phyloP scores from a whole-genome alignment of 768 basidiomycete genomes.

The Fomitopsis pulvina region DNA sequence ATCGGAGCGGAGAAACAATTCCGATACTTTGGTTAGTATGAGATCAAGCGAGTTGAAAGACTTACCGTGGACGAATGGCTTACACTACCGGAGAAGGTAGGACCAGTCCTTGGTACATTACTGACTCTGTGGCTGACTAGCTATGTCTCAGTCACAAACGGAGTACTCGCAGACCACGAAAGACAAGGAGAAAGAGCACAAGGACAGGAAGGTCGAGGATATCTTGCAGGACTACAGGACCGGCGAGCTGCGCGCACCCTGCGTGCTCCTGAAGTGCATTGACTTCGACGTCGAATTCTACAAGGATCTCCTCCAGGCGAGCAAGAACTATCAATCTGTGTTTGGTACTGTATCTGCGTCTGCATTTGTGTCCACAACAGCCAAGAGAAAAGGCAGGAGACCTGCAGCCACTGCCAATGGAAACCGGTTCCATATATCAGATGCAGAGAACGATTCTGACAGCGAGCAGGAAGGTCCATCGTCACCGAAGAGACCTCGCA shows the following conservation, averaged over 20 bases:
- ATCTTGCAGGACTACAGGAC: constrained; percentile 38
- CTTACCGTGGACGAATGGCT: constrained; percentile 43
- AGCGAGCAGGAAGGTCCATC: not conserved
- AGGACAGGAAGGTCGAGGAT: constrained; percentile 25
- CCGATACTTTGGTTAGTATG: constrained; percentile 41
- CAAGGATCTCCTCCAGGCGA: constrained; percentile 12
- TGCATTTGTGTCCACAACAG: not conserved
- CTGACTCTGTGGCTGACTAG: not conserved
- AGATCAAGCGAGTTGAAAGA: constrained; percentile 30
- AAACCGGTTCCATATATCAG: not conserved
- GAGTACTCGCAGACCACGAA: constrained; percentile 31
- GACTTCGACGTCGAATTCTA: constrained; percentile 36
- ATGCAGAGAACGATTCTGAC: not conserved
- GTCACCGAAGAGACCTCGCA: not conserved
- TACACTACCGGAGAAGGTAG: constrained; percentile 33
- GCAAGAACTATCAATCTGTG: not conserved
- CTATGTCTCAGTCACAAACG: constrained; percentile 10
- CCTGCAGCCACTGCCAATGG: not conserved
- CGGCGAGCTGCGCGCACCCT: constrained; percentile 39
- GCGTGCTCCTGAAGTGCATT: constrained; percentile 40
- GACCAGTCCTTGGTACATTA: constrained; percentile 4
- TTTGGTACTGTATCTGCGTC: not conserved
- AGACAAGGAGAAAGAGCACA: constrained; percentile 30
- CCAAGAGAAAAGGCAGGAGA: constrained; percentile 1
- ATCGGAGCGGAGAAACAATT: constrained; percentile 36